Conservation (phyloP, 371 early-diverging fungal genomes). For the Entomophthora muscae region DNA sequence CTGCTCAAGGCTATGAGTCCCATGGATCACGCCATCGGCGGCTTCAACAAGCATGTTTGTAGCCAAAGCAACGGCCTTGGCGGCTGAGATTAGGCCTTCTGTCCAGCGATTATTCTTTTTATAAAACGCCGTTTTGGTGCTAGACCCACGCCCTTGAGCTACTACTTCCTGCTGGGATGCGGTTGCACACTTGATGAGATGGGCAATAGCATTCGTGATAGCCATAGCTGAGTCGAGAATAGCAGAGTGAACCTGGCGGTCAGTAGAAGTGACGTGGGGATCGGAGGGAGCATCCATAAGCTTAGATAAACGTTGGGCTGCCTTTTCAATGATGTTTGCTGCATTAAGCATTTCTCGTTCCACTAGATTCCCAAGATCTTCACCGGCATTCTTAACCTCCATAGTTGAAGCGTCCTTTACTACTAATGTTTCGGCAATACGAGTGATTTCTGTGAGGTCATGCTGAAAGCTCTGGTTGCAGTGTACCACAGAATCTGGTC, state of each 20-base stretch:
- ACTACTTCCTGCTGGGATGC: conserved; percentile 93
- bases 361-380: conserved; percentile 77
- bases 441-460: conserved; percentile 45
- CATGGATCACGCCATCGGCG: conserved; percentile 88
- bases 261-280: conserved; percentile 42
- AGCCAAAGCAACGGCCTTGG: conserved; percentile 84
- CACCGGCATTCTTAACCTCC: conserved; percentile 40
- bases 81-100: conserved; percentile 93
- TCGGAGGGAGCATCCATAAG: conserved; percentile 59
- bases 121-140: conserved; percentile 84
- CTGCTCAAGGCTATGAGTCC: conserved; percentile 79
- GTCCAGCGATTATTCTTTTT: conserved; percentile 98
- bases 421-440: conserved; percentile 56
- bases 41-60: conserved; percentile 83
- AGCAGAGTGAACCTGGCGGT: conserved; percentile 78
- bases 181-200: conserved; percentile 85
- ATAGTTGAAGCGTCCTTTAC: conserved; percentile 34
- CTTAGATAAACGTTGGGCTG: conserved; percentile 59
- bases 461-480: conserved; percentile 58
- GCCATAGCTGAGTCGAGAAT: conserved; percentile 81
- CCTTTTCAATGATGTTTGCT: conserved; percentile 81
- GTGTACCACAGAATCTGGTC: conserved; percentile 49
- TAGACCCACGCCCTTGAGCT: conserved; percentile 69
- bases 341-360: conserved; percentile 88
- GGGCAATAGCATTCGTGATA: conserved; percentile 83